Evolutionary conservation across 1,139 yeast species (phyloP).

Genomic region (Debaryomycetaceae sp.): DNA sequence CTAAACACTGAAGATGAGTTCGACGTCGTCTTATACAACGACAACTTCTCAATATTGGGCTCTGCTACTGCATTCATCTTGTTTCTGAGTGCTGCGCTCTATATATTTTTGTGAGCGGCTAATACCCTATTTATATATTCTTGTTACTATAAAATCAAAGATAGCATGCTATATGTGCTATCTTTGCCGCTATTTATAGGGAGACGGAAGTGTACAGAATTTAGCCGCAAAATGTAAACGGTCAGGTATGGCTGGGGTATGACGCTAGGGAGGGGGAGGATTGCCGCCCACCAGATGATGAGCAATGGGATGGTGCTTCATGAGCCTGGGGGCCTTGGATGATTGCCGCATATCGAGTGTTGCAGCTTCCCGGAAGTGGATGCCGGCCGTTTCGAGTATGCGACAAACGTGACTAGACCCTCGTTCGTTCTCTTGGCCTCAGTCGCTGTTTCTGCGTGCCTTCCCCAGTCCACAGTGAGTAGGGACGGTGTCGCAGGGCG

Average conservation of each 20-base stretch:
- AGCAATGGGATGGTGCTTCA: background rate
- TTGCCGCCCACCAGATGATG: background rate
- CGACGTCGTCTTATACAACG: constrained; percentile 24
- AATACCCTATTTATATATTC: background rate
- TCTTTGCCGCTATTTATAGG: too few relatives aligned
- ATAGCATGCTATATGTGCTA: too few relatives aligned
- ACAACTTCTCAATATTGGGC: constrained; percentile 9
- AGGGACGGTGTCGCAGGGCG: too few relatives aligned
- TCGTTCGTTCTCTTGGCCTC: too few relatives aligned
- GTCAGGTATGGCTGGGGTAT: background rate
- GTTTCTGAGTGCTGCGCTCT: background rate
- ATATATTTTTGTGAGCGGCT: background rate
- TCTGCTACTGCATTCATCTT: background rate
- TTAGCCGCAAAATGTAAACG: background rate
- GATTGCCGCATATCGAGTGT: background rate
- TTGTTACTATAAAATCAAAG: background rate
- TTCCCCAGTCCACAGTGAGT: too few relatives aligned
- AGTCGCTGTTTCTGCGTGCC: too few relatives aligned
- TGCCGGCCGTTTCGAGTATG: background rate
- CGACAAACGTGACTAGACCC: too few relatives aligned
- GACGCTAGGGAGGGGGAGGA: background rate
- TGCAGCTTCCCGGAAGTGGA: background rate
- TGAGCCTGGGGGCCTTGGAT: background rate
- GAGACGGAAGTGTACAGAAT: too few relatives aligned
- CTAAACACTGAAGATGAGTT: constrained; percentile 33